Evolutionary conservation across 1,284 basidiomycete species (phyloP).

Genomic region (Crucibulum parvulum): DNA sequence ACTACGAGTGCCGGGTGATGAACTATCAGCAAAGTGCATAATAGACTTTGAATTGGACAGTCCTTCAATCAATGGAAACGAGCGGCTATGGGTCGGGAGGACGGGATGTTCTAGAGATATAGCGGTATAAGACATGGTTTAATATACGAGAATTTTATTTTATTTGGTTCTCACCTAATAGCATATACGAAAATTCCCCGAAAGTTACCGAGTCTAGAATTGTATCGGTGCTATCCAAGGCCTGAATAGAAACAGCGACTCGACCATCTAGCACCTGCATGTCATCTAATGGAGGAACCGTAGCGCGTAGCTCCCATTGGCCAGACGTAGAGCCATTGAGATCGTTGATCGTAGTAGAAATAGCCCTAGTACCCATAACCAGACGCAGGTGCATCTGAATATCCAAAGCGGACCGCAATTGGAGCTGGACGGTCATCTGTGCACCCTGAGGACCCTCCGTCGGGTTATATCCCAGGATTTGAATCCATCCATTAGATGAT

Average conservation of each 20-base stretch:
- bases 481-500: constrained; percentile 60
- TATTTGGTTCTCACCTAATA: constrained; percentile 43
- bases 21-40: too few relatives aligned
- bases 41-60: too few relatives aligned
- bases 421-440: constrained; percentile 65
- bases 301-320: constrained; percentile 66
- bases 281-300: constrained; percentile 53
- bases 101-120: constrained; percentile 2
- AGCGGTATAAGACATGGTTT: constrained; percentile 2
- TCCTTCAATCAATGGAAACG: too few relatives aligned
- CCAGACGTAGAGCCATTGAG: constrained; percentile 49
- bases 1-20: too few relatives aligned
- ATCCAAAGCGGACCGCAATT: constrained; percentile 56
- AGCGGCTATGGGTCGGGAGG: too few relatives aligned
- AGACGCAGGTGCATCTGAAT: constrained; percentile 67
- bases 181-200: constrained; percentile 75
- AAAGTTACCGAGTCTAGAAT: constrained; percentile 70
- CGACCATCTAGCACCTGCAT: constrained; percentile 39
- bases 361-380: constrained; percentile 65
- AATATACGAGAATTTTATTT: not conserved
- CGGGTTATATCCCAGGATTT: constrained; percentile 65
- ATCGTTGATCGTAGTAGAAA: constrained; percentile 64
- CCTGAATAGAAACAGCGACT: constrained; percentile 67
- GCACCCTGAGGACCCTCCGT: constrained; percentile 64
- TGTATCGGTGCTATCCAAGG: constrained; percentile 56